phyloP scores from a whole-genome alignment of 371 early-diverging fungal species.

The Mortierella sp. region DNA sequence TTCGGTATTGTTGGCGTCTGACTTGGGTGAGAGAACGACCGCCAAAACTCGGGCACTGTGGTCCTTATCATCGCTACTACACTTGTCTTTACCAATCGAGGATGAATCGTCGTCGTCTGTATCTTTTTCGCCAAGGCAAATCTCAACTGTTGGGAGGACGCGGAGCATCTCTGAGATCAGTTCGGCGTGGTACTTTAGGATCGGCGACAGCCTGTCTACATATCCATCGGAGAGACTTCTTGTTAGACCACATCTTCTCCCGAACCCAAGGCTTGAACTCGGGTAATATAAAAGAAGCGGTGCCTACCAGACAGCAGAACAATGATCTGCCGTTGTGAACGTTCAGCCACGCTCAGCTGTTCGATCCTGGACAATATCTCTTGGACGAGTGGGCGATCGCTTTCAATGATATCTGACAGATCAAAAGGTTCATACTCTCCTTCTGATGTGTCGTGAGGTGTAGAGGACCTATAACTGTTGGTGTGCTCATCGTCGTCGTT shows the following conservation, averaged over 20 bases:
- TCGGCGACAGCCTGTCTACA: conserved; percentile 40
- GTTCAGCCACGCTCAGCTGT: conserved; percentile 16
- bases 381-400: background rate
- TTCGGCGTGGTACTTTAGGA: conserved; percentile 45
- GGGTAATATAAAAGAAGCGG: background rate
- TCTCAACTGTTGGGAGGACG: conserved; percentile 21
- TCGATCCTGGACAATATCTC: conserved; percentile 17
- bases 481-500: background rate
- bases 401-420: background rate
- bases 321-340: conserved; percentile 16
- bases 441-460: background rate
- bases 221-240: too few species aligned
- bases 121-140: background rate
- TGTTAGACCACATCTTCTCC: background rate
- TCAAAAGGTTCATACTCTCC: background rate
- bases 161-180: conserved; percentile 42
- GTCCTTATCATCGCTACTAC: background rate
- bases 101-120: background rate
- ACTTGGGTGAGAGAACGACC: conserved; percentile 29
- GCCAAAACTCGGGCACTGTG: conserved; percentile 14
- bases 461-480: background rate
- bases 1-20: conserved; percentile 18
- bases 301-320: conserved; percentile 35
- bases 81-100: background rate
- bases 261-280: background rate